These are phyloP conservation scores for Sorghum bicolor DNA, from an alignment of 176 grass and related monocot genomes.

Conservation along the genomic window DNA sequence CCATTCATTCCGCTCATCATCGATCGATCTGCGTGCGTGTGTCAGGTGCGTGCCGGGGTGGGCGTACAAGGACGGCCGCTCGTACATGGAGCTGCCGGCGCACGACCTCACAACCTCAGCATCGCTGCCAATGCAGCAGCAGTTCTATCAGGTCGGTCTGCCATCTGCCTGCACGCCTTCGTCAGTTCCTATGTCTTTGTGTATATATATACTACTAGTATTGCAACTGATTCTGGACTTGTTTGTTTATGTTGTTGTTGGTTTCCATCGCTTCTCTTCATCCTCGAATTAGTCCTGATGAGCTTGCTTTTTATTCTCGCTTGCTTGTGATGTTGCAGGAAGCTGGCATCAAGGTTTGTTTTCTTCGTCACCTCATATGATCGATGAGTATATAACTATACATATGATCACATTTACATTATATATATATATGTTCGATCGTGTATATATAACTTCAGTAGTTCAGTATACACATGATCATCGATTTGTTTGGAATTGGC, in stretches of 20 bases:
- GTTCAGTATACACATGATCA: not conserved
- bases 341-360: conserved; percentile 73
- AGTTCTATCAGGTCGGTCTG: conserved; percentile 67
- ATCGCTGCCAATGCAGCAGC: conserved; percentile 51
- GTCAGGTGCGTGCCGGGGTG: conserved; percentile 69
- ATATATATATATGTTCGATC: not conserved
- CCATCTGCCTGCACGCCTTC: not conserved
- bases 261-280: not conserved
- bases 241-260: not conserved
- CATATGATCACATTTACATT: not conserved
- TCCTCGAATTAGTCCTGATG: not conserved
- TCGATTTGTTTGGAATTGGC: not conserved
- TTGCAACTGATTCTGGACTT: not conserved
- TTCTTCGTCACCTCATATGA: not conserved
- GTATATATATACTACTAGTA: not conserved
- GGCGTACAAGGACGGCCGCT: conserved; percentile 49
- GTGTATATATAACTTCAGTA: not conserved
- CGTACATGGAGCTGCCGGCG: conserved; percentile 60
- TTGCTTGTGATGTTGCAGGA: conserved; percentile 55
- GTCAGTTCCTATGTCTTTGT: no score
- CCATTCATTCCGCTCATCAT: not conserved
- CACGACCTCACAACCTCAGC: conserved; percentile 37
- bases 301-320: not conserved
- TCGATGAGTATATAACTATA: not conserved
- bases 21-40: not conserved